These are phyloP conservation scores for Vicia villosa DNA, from an alignment of 306 rosid genomes.

Conservation along the genomic window DNA sequence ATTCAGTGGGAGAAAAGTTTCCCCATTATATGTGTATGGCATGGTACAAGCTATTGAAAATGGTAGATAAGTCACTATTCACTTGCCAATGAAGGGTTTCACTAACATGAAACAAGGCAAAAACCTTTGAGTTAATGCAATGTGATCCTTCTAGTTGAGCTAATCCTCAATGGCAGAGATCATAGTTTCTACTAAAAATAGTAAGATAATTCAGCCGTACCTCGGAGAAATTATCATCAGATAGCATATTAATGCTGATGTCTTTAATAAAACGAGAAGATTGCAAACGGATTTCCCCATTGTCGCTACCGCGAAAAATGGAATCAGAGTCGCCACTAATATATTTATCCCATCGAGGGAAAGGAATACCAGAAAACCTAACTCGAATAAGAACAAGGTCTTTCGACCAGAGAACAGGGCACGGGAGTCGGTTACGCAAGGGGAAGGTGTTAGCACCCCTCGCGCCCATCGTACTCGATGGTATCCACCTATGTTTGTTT, in stretches of 20 bases:
- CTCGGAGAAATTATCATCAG: slow-evolving; percentile 77
- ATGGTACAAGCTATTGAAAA: background rate
- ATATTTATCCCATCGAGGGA: no score
- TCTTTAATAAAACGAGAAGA: slow-evolving; percentile 66
- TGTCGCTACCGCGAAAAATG: no score
- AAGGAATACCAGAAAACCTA: no score
- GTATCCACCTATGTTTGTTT: no score
- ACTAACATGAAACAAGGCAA: background rate
- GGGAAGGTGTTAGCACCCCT: no score
- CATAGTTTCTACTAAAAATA: no score
- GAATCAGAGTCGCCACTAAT: no score
- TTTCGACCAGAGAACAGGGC: no score
- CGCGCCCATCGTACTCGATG: no score
- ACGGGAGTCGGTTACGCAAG: no score
- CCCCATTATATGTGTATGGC: slow-evolving; percentile 16
- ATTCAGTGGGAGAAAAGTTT: background rate
- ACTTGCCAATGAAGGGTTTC: slow-evolving; percentile 6
- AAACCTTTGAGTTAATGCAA: slow-evolving; percentile 17
- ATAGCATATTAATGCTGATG: slow-evolving; percentile 56
- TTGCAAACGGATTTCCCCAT: slow-evolving; percentile 49
- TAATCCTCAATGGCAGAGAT: no score
- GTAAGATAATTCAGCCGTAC: slow-evolving; percentile 39
- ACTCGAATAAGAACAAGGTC: no score
- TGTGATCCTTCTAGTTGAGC: slow-evolving; percentile 22
- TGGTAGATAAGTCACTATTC: slow-evolving; percentile 10